Evolutionary conservation across 768 basidiomycete species (phyloP).

Genomic region (Leccinellum rugosiceps): DNA sequence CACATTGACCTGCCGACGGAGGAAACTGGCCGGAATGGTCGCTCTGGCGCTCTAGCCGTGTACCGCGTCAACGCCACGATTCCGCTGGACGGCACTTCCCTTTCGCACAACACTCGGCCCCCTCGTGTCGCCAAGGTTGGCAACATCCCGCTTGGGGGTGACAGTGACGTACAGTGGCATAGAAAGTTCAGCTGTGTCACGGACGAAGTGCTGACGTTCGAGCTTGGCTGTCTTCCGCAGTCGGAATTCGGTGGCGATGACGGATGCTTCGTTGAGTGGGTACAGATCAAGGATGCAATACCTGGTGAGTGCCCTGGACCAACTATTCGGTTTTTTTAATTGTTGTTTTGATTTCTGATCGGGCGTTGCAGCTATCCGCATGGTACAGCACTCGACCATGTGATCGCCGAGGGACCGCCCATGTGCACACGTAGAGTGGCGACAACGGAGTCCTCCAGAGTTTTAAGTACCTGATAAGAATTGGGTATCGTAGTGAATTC

Average conservation of each 20-base stretch:
- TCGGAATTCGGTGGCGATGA: constrained; percentile 8
- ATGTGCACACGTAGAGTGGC: neutral
- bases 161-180: neutral
- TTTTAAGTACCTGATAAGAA: neutral
- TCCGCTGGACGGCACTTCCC: constrained; percentile 5
- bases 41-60: constrained; percentile 1
- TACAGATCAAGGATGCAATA: constrained; percentile 10
- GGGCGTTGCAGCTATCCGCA: constrained; percentile 4
- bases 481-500: neutral
- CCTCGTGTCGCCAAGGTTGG: constrained; percentile 6
- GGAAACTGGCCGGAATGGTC: neutral
- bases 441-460: neutral
- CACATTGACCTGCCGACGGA: constrained; percentile 7
- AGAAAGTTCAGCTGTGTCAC: constrained; percentile 1
- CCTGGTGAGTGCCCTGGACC: constrained; percentile 4
- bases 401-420: neutral
- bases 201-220: constrained; percentile 14
- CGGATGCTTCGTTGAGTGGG: constrained; percentile 8
- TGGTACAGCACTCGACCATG: constrained; percentile 9
- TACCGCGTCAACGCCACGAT: constrained; percentile 8
- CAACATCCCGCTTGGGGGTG: neutral
- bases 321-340: too few species aligned
- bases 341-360: neutral
- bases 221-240: constrained; percentile 8
- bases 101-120: constrained; percentile 9